phyloP scores from a whole-genome alignment of 2,329 filamentous ascomycete genomes.

The Hymenoscyphus fraxineus region DNA sequence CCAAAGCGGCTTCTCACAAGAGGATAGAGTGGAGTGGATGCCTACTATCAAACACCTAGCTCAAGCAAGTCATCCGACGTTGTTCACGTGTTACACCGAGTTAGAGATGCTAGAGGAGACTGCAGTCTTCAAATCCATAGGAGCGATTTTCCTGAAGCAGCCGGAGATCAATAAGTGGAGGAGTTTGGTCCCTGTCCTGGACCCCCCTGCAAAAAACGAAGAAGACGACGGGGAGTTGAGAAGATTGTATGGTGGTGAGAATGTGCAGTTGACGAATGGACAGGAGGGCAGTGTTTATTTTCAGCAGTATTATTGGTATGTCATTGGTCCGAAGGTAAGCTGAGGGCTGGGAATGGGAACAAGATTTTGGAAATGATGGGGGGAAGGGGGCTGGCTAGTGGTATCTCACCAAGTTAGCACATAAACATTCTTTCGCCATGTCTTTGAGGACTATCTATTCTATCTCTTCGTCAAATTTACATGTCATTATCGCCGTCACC shows the following conservation, averaged over 20 bases:
- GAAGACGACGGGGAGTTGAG: background rate
- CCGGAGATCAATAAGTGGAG: constrained; percentile 22
- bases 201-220: constrained; percentile 1
- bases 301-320: constrained; percentile 22
- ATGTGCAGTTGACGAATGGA: constrained; percentile 11
- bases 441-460: too few relatives aligned
- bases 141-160: constrained; percentile 12
- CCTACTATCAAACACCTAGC: constrained; percentile 17
- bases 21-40: constrained; percentile 11
- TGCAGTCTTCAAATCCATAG: constrained; percentile 9
- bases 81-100: constrained; percentile 23
- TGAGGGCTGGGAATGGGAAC: background rate
- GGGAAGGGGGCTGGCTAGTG: too few relatives aligned
- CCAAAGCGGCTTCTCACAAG: constrained; percentile 19
- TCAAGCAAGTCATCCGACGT: constrained; percentile 11
- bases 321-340: constrained; percentile 8
- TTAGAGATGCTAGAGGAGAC: constrained; percentile 20
- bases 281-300: constrained; percentile 16
- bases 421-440: too few relatives aligned
- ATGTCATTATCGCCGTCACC: too few relatives aligned
- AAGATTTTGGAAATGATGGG: background rate
- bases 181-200: constrained; percentile 16
- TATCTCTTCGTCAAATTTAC: too few relatives aligned
- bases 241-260: background rate
- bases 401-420: too few relatives aligned